Evolutionary conservation across 371 early-diverging fungal species (phyloP).

Genomic region (Mucor racemosus): DNA sequence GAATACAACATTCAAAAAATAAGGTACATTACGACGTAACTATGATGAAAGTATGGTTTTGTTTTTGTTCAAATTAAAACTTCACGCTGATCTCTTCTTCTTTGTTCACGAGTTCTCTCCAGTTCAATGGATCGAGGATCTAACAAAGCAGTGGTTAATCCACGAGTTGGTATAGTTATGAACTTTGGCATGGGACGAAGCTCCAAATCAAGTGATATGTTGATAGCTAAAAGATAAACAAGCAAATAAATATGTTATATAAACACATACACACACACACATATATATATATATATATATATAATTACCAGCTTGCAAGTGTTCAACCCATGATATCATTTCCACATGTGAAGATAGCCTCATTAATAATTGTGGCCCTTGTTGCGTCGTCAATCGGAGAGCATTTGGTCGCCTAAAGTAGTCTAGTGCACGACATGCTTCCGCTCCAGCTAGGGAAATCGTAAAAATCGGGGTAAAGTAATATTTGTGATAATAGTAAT

Average conservation of each 20-base stretch:
- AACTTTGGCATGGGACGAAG: slow-evolving; percentile 55
- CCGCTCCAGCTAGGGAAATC: slow-evolving; percentile 47
- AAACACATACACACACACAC: neutral
- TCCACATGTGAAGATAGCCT: slow-evolving; percentile 41
- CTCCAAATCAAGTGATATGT: slow-evolving; percentile 51
- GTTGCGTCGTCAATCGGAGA: slow-evolving; percentile 42
- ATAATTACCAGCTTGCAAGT: slow-evolving; percentile 50
- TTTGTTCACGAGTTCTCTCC: slow-evolving; percentile 44
- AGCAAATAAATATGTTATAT: neutral
- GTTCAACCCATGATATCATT: slow-evolving; percentile 56
- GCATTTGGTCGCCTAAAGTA: slow-evolving; percentile 46
- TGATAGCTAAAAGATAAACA: slow-evolving; percentile 35
- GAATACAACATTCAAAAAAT: neutral
- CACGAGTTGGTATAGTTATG: slow-evolving; percentile 45
- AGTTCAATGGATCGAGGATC: slow-evolving; percentile 35
- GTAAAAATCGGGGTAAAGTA: slow-evolving; percentile 37
- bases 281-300: too few relatives aligned
- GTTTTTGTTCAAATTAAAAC: slow-evolving; percentile 30
- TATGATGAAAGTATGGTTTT: slow-evolving; percentile 3
- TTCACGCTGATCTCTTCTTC: slow-evolving; percentile 44
- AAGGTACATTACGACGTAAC: slow-evolving; percentile 15
- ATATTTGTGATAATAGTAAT: slow-evolving; percentile 35
- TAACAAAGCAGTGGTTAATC: slow-evolving; percentile 12
- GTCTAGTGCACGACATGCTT: slow-evolving; percentile 47
- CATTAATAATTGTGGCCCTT: slow-evolving; percentile 49